A percentile compares a stretch with the other conserved stretches of the same genome.
These are phyloP conservation scores for Oidiodendron maius DNA, from an alignment of 495 filamentous ascomycete genomes.

Conservation along the genomic window DNA sequence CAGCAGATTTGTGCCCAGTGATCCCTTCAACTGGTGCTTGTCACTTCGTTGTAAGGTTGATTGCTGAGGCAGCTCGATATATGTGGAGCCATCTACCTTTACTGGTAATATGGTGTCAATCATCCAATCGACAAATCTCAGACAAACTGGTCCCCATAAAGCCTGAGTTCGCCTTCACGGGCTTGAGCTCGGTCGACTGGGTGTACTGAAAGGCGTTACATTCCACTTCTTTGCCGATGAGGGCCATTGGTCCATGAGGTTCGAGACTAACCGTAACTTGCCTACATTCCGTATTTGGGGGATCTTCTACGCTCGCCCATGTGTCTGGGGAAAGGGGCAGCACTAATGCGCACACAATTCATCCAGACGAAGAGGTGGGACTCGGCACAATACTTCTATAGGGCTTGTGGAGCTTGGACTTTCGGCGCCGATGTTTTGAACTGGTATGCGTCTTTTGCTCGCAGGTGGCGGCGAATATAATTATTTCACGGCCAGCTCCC, in stretches of 20 bases:
- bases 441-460: too few relatives aligned
- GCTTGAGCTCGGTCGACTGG: slow-evolving; percentile 61
- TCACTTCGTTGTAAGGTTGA: slow-evolving; percentile 62
- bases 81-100: slow-evolving; percentile 66
- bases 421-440: too few relatives aligned
- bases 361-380: too few relatives aligned
- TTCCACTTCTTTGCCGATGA: slow-evolving; percentile 75
- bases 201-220: slow-evolving; percentile 66
- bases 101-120: slow-evolving; percentile 66
- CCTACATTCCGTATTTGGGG: slow-evolving; percentile 50
- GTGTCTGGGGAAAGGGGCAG: too few relatives aligned
- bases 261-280: slow-evolving; percentile 77
- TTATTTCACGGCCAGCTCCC: too few relatives aligned
- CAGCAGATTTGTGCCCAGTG: slow-evolving; percentile 76
- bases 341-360: too few relatives aligned
- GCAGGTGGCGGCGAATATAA: too few relatives aligned
- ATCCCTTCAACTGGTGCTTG: slow-evolving; percentile 52
- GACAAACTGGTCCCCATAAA: slow-evolving; percentile 53
- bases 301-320: background rate
- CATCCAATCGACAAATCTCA: slow-evolving; percentile 89
- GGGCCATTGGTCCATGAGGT: slow-evolving; percentile 75
- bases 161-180: slow-evolving; percentile 62
- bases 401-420: too few relatives aligned
- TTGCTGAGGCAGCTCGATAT: slow-evolving; percentile 75
- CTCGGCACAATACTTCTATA: too few relatives aligned